Conservation (phyloP, 805 yeast species). For the Middelhovenomyces tepae region DNA sequence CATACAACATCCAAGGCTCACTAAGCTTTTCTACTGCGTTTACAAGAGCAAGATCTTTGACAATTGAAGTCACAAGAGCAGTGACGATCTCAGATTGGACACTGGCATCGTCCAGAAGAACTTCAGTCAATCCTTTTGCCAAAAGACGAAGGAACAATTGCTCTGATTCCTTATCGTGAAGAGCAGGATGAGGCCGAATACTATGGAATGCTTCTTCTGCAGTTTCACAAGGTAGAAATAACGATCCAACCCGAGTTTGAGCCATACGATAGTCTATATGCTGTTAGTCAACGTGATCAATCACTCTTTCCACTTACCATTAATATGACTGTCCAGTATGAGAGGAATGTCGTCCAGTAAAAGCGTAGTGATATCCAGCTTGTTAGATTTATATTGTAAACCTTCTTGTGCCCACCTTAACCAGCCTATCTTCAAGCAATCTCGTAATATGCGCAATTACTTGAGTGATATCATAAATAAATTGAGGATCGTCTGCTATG, state of each 20-base stretch:
- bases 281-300: too few relatives aligned
- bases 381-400: slow-evolving; percentile 16
- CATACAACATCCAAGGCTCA: slow-evolving; percentile 47
- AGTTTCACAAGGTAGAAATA: slow-evolving; percentile 26
- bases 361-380: slow-evolving; percentile 30
- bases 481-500: slow-evolving; percentile 35
- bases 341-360: slow-evolving; percentile 39
- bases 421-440: slow-evolving; percentile 28
- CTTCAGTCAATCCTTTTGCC: slow-evolving; percentile 28
- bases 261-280: too few relatives aligned
- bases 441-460: slow-evolving; percentile 34
- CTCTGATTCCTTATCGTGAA: slow-evolving; percentile 20
- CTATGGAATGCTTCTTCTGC: slow-evolving; percentile 30
- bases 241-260: slow-evolving; percentile 23
- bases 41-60: slow-evolving; percentile 36
- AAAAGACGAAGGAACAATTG: slow-evolving; percentile 31
- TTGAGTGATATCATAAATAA: slow-evolving; percentile 33
- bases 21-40: slow-evolving; percentile 37
- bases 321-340: slow-evolving; percentile 33
- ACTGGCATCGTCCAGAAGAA: slow-evolving; percentile 35
- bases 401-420: slow-evolving; percentile 1
- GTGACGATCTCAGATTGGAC: slow-evolving; percentile 32
- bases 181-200: slow-evolving; percentile 29
- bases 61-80: slow-evolving; percentile 32
- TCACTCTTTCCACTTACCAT: slow-evolving; percentile 24